phyloP scores from a whole-genome alignment of 371 early-diverging fungal species.

The Quaeritorhiza haematococci region DNA sequence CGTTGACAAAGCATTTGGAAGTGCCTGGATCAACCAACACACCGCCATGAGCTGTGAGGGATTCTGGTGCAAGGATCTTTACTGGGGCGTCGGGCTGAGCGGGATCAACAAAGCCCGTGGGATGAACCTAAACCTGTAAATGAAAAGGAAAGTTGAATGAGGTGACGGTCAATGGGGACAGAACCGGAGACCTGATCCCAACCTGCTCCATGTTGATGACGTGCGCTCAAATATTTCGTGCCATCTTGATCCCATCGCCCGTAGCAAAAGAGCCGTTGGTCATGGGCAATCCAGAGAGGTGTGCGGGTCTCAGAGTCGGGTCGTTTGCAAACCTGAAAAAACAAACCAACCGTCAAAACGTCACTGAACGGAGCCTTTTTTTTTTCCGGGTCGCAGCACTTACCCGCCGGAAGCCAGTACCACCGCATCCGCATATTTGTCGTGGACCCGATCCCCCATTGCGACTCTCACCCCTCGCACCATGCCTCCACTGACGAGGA shows the following conservation, averaged over 20 bases:
- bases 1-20: slow-evolving; percentile 84
- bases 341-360: slow-evolving; percentile 73
- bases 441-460: too few species aligned
- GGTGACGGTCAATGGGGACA: too few species aligned
- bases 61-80: slow-evolving; percentile 79
- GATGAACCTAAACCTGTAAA: slow-evolving; percentile 89
- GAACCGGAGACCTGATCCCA: too few species aligned
- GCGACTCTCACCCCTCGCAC: too few species aligned
- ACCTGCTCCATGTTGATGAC: too few species aligned
- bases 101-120: slow-evolving; percentile 87
- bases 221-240: slow-evolving; percentile 67
- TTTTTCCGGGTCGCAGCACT: too few species aligned
- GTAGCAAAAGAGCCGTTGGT: slow-evolving; percentile 86
- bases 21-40: slow-evolving; percentile 60
- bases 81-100: slow-evolving; percentile 62
- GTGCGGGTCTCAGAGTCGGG: slow-evolving; percentile 32
- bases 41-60: slow-evolving; percentile 85
- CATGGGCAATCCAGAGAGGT: slow-evolving; percentile 52
- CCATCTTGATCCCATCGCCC: slow-evolving; percentile 86
- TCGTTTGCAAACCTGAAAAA: too few species aligned
- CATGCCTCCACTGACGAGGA: too few species aligned
- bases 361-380: slow-evolving; percentile 35
- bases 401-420: too few species aligned
- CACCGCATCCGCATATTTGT: too few species aligned
- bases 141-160: too few species aligned